phyloP scores from a whole-genome alignment of 176 grass and related monocot genomes.

The Phyllostachys edulis region DNA sequence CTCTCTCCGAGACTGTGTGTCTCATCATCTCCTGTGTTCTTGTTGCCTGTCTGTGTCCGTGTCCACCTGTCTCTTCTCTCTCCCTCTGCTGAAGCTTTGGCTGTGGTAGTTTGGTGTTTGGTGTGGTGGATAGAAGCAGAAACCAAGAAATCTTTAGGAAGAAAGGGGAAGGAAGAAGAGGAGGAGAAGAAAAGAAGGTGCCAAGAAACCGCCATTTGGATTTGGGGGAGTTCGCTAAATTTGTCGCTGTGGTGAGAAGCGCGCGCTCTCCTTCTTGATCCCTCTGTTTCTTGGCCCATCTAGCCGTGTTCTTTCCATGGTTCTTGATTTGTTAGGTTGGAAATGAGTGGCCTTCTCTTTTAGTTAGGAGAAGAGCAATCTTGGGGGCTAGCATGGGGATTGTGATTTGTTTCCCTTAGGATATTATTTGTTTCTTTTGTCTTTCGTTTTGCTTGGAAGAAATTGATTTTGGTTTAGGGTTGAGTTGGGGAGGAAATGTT shows the following conservation, averaged over 20 bases:
- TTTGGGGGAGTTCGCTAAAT: neutral
- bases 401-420: neutral
- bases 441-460: neutral
- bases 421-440: neutral
- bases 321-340: neutral
- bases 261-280: neutral
- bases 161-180: neutral
- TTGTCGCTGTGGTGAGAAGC: conserved; percentile 9
- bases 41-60: neutral
- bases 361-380: neutral
- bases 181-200: neutral
- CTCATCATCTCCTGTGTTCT: conserved; percentile 11
- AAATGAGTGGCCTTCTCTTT: neutral
- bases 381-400: neutral
- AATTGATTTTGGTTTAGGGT: neutral
- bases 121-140: conserved; percentile 9
- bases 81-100: neutral
- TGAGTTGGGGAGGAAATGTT: neutral
- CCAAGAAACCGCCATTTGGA: conserved; percentile 20
- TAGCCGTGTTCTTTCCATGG: neutral
- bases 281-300: neutral
- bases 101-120: neutral
- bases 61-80: neutral
- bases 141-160: neutral
- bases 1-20: neutral